Conservation (phyloP, 2,329 filamentous ascomycete genomes). For the Diplodia seriata region DNA sequence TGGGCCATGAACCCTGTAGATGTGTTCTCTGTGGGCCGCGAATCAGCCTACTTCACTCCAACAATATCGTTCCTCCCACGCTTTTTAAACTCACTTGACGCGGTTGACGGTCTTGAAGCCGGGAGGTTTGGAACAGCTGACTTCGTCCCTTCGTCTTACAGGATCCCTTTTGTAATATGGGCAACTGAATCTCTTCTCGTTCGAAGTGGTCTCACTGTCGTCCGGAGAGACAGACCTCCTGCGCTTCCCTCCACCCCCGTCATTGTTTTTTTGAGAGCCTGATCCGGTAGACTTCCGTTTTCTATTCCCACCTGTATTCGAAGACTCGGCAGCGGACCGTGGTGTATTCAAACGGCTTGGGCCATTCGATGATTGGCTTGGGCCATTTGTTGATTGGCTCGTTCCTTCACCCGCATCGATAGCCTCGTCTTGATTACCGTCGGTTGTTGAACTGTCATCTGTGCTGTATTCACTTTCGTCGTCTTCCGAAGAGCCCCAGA, state of each 20-base stretch:
- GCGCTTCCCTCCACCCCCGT: neutral
- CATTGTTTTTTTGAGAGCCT: too few relatives aligned
- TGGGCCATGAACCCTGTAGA: neutral
- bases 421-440: too few relatives aligned
- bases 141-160: neutral
- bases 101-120: neutral
- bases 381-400: too few relatives aligned
- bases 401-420: neutral
- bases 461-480: neutral
- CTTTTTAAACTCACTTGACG: neutral
- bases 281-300: neutral
- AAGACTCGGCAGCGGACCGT: neutral
- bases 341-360: neutral
- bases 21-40: neutral
- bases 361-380: too few relatives aligned
- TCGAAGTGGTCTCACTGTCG: neutral
- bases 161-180: slow-evolving; percentile 6
- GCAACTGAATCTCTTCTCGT: neutral
- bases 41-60: neutral
- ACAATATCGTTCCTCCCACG: neutral
- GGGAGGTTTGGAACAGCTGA: neutral
- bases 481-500: neutral
- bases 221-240: neutral
- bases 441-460: too few relatives aligned
- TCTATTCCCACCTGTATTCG: neutral